Base-by-base conservation (phyloP, 352 stramenopile species). In the Phytopythium litorale region DNA sequence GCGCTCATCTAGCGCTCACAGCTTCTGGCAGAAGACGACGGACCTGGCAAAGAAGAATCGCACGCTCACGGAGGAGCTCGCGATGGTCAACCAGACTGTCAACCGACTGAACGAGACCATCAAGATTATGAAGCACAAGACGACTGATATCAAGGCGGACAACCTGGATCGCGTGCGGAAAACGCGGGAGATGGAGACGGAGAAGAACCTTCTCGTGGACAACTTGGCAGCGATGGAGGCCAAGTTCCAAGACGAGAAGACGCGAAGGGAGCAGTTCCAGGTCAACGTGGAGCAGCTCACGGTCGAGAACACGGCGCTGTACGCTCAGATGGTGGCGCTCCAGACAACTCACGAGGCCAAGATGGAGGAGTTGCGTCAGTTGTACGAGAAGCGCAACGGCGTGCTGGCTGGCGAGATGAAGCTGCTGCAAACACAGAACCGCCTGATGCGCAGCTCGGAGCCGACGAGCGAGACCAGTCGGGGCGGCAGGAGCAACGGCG, bases 21-120 rank as follows among this genome's bases (percentile, higher is more conserved):
- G 71, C 28, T 95, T 95, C 55, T 95, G 87, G 87, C 76, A 95
- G 60, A 93, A 94, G 71, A 94, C 87, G 2, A 95, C 87, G 0
- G 87, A 95, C 53, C 63, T 95, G 50, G 83, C 84, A 13, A 90
- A 89, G 62, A 73, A 91, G 56, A 95, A 95, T 48, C 82, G 87
- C 8, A 69, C 66, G 45, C 60, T 95, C 48, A 88, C 81, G 0
- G 84, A 93, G 58, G 82, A 94, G 33, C 67, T 92, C 30, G 78
- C 78, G 7, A 72, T 86, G 28, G 64, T 78, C 0, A 80, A 87
- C 57, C 85, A 90, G 55, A 86, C 70, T 3, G 69, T 88, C 19
- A 74, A 77, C 28, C 88, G 86, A 35, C 58, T 92, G n/a, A 79
- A 81, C 57, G 82, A 93, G 60, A 70, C 71, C 12, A 83, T 88